These are phyloP conservation scores for Phytophthora megakarya DNA, from an alignment of 352 stramenopile species.

Conservation along the genomic window DNA sequence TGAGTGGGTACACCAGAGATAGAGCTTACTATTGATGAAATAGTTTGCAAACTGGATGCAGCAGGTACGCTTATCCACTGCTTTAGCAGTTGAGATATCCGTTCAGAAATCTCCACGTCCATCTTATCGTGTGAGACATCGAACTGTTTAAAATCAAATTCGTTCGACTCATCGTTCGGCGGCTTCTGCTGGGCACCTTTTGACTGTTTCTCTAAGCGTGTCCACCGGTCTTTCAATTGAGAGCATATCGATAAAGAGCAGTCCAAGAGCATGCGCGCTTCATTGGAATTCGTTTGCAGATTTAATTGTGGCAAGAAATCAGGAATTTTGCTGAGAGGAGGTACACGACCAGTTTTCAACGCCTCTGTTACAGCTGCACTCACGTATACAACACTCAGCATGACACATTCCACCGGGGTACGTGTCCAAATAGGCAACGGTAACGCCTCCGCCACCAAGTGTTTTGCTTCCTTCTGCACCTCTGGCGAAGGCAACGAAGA, in stretches of 20 bases:
- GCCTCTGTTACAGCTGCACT: conserved; percentile 57
- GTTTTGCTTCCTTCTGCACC: conserved; percentile 72
- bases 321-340: conserved; percentile 30
- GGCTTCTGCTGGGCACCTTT: conserved; percentile 39
- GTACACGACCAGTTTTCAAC: conserved; percentile 17
- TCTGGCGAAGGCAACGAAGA: conserved; percentile 42
- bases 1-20: neutral
- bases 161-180: conserved; percentile 18
- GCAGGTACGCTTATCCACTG: conserved; percentile 54
- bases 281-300: conserved; percentile 41
- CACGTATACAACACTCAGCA: conserved; percentile 73
- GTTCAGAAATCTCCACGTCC: conserved; percentile 57
- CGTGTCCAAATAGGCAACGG: conserved; percentile 69
- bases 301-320: conserved; percentile 58
- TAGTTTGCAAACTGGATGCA: conserved; percentile 27
- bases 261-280: conserved; percentile 57
- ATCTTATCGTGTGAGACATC: conserved; percentile 52
- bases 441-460: conserved; percentile 59
- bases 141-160: conserved; percentile 69
- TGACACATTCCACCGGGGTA: conserved; percentile 63
- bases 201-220: conserved; percentile 56
- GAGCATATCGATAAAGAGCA: conserved; percentile 62
- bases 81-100: conserved; percentile 59
- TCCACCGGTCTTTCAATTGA: conserved; percentile 67
- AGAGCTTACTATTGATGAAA: conserved; percentile 17